Evolutionary conservation across 495 filamentous ascomycete genomes (phyloP).

Genomic region (Endocarpon pusillum): DNA sequence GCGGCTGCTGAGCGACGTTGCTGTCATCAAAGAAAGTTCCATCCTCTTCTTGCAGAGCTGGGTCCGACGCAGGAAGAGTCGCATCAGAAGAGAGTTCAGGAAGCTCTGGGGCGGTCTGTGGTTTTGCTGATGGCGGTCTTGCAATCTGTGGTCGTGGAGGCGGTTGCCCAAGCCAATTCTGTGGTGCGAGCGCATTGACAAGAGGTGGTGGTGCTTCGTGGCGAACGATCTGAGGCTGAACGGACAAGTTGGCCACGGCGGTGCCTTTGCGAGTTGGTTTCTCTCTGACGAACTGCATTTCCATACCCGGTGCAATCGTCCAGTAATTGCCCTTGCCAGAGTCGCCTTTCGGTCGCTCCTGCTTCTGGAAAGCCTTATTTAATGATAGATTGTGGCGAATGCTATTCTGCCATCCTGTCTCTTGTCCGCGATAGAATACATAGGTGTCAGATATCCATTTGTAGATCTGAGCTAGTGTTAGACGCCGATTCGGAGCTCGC

Average conservation of each 20-base stretch:
- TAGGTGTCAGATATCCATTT: slow-evolving; percentile 97
- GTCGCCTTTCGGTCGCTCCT: slow-evolving; percentile 91
- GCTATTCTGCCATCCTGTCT: slow-evolving; percentile 94
- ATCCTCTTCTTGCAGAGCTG: slow-evolving; percentile 45
- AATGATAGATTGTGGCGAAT: slow-evolving; percentile 96
- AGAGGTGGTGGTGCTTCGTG: slow-evolving; percentile 15
- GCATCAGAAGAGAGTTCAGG: slow-evolving; percentile 76
- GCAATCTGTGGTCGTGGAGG: slow-evolving; percentile 10
- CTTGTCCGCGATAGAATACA: slow-evolving; percentile 63
- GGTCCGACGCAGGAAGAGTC: slow-evolving; percentile 80
- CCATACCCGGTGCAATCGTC: slow-evolving; percentile 76
- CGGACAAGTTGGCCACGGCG: slow-evolving; percentile 28
- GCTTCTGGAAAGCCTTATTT: slow-evolving; percentile 93
- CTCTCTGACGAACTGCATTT: slow-evolving; percentile 74
- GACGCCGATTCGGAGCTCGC: slow-evolving; percentile 60
- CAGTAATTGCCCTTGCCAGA: slow-evolving; percentile 98
- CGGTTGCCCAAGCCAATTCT: slow-evolving; percentile 26
- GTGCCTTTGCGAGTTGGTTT: slow-evolving; percentile 43
- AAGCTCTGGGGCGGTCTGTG: slow-evolving; percentile 6
- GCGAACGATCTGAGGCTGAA: slow-evolving; percentile 19
- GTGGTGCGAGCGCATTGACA: slow-evolving; percentile 16
- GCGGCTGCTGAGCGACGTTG: slow-evolving; percentile 14
- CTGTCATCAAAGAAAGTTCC: too few relatives aligned
- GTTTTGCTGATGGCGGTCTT: too few relatives aligned
- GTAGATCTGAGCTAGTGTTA: slow-evolving; percentile 95